These are phyloP conservation scores for Ilyonectria sp. DNA, from an alignment of 2,329 filamentous ascomycete genomes.

Conservation along the genomic window DNA sequence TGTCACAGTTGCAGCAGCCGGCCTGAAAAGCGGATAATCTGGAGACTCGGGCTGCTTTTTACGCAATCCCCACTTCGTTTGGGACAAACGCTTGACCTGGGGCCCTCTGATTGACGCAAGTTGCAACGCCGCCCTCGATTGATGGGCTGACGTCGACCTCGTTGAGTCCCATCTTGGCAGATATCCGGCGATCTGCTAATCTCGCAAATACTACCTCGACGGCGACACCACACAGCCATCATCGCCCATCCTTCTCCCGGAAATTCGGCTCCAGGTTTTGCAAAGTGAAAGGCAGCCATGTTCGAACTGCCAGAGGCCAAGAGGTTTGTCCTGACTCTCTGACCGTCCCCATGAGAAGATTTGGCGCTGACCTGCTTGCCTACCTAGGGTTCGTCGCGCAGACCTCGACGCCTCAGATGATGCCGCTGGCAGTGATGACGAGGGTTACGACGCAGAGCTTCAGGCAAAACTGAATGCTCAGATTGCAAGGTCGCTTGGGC, in stretches of 20 bases:
- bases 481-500: conserved; percentile 62
- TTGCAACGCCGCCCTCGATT: conserved; percentile 14
- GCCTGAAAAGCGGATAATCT: conserved; percentile 36
- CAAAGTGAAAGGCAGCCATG: conserved; percentile 38
- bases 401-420: conserved; percentile 62
- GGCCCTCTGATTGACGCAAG: conserved; percentile 9
- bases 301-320: conserved; percentile 52
- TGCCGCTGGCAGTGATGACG: conserved; percentile 47
- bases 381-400: conserved; percentile 68
- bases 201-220: conserved; percentile 37
- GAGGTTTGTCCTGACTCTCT: conserved; percentile 43
- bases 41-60: conserved; percentile 20
- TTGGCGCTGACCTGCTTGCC: conserved; percentile 23
- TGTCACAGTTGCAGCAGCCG: conserved; percentile 15
- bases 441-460: conserved; percentile 56
- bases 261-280: conserved; percentile 3
- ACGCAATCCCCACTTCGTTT: conserved; percentile 11
- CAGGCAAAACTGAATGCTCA: conserved; percentile 63
- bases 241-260: conserved; percentile 4
- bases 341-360: not conserved
- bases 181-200: conserved; percentile 26
- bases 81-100: conserved; percentile 3
- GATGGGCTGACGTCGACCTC: conserved; percentile 22
- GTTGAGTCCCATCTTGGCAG: conserved; percentile 16
- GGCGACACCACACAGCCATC: conserved; percentile 25